Evolutionary conservation across 2,329 filamentous ascomycete species (phyloP).

Genomic region (Pyrenochaeta sp.): DNA sequence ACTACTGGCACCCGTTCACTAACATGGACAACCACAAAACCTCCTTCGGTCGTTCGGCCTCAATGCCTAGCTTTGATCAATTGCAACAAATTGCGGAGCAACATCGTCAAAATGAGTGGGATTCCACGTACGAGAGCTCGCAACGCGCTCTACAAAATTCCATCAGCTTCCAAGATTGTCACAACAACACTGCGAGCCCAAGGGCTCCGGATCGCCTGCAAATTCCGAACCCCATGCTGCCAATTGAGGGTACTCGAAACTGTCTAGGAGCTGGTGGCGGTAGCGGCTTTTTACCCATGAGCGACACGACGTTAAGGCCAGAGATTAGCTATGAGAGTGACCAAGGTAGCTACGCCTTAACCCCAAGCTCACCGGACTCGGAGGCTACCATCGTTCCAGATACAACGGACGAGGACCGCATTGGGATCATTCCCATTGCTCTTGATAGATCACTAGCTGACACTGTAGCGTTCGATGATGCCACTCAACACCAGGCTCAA

Average conservation of each 20-base stretch:
- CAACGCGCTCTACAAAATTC: not conserved
- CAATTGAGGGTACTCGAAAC: not conserved
- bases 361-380: not conserved
- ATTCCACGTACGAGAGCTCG: not conserved
- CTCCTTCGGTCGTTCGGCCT: not conserved
- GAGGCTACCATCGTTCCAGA: not conserved
- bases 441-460: not conserved
- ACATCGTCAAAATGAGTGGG: not conserved
- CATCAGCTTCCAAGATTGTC: not conserved
- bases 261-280: not conserved
- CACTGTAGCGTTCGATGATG: not conserved
- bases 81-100: not conserved
- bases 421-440: not conserved
- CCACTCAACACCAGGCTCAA: not conserved
- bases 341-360: not conserved
- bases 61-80: not conserved
- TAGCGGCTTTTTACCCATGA: not conserved
- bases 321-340: not conserved
- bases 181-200: not conserved
- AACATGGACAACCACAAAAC: not conserved
- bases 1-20: not conserved
- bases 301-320: not conserved
- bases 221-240: not conserved
- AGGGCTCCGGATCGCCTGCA: not conserved
- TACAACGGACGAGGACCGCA: not conserved